A percentile compares a stretch with the other conserved stretches of the same genome.
phyloP scores from a whole-genome alignment of 176 grass and related monocot species.

The Pharus latifolius region DNA sequence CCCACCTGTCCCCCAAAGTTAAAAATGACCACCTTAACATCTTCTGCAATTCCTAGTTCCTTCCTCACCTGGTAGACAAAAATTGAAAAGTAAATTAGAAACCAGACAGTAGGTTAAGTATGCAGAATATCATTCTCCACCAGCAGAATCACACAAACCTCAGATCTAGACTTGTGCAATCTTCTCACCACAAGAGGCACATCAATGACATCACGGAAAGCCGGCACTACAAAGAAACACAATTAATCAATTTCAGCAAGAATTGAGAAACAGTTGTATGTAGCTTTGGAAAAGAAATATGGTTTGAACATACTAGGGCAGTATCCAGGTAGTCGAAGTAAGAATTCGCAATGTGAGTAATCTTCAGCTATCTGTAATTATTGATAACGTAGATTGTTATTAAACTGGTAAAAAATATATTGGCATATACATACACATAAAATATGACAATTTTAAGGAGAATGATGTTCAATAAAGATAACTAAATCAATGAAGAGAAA shows the following conservation, averaged over 20 bases:
- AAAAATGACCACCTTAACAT: slow-evolving; percentile 93
- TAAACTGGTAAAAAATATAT: not conserved
- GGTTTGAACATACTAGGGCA: slow-evolving; percentile 84
- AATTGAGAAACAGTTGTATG: not conserved
- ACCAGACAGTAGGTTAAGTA: not conserved
- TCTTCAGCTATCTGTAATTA: slow-evolving; percentile 87
- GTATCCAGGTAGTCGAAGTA: slow-evolving; percentile 92
- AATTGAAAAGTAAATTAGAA: slow-evolving; percentile 12
- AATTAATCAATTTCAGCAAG: slow-evolving; percentile 7
- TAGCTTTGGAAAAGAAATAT: not conserved
- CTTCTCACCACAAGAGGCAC: slow-evolving; percentile 90
- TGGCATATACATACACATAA: not conserved
- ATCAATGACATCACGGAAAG: slow-evolving; percentile 92
- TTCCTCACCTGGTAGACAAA: slow-evolving; percentile 59
- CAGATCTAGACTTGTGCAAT: slow-evolving; percentile 67
- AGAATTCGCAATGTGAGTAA: slow-evolving; percentile 88
- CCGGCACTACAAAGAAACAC: slow-evolving; percentile 59
- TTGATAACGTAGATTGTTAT: slow-evolving; percentile 3
- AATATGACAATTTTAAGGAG: not conserved
- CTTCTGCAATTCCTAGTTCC: slow-evolving; percentile 74
- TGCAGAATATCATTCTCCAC: not conserved
- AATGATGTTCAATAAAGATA: slow-evolving; percentile 2
- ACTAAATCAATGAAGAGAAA: not conserved
- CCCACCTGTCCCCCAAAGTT: slow-evolving; percentile 95
- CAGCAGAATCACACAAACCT: slow-evolving; percentile 38